Conservation (phyloP, 177 flowering plant species). For the Vitis hybrid region DNA sequence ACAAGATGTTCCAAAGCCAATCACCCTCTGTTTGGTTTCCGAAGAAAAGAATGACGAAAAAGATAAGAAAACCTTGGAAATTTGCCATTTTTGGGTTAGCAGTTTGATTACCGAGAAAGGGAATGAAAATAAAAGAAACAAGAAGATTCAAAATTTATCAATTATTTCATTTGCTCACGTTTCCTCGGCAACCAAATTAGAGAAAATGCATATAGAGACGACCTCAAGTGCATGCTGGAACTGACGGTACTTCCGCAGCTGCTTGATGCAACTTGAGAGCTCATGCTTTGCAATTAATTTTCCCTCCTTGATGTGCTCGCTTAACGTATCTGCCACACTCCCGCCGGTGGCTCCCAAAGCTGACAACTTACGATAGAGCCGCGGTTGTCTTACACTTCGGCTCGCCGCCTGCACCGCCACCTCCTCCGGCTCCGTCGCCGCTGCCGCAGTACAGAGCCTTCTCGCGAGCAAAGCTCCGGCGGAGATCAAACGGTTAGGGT, state of each 20-base stretch:
- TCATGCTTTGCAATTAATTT: slow-evolving; percentile 24
- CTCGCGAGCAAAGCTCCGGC: slow-evolving; percentile 10
- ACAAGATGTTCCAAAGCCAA: too few species aligned
- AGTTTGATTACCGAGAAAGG: too few species aligned
- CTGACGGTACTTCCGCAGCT: slow-evolving; percentile 44
- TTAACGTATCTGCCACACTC: slow-evolving; percentile 32
- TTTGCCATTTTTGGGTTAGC: too few species aligned
- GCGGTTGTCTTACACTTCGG: background rate
- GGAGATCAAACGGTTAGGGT: slow-evolving; percentile 7
- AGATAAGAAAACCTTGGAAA: too few species aligned
- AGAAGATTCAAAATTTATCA: too few species aligned
- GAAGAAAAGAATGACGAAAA: too few species aligned
- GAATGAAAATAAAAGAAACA: too few species aligned
- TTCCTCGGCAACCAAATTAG: too few species aligned
- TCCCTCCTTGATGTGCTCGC: slow-evolving; percentile 42
- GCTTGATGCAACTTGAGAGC: slow-evolving; percentile 33
- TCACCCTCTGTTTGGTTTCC: too few species aligned
- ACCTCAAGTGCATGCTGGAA: slow-evolving; percentile 57
- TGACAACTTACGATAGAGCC: slow-evolving; percentile 45
- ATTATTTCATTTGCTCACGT: too few species aligned
- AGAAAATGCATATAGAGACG: background rate
- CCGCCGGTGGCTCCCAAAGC: slow-evolving; percentile 36
- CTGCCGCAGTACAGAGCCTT: slow-evolving; percentile 23
- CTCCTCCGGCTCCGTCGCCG: background rate
- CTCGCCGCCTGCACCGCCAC: background rate